Percentiles rank a stretch among this genome's conserved stretches.
These are phyloP conservation scores for Rhynchosporium secalis DNA, from an alignment of 2,329 filamentous ascomycete genomes.

Conservation along the genomic window DNA sequence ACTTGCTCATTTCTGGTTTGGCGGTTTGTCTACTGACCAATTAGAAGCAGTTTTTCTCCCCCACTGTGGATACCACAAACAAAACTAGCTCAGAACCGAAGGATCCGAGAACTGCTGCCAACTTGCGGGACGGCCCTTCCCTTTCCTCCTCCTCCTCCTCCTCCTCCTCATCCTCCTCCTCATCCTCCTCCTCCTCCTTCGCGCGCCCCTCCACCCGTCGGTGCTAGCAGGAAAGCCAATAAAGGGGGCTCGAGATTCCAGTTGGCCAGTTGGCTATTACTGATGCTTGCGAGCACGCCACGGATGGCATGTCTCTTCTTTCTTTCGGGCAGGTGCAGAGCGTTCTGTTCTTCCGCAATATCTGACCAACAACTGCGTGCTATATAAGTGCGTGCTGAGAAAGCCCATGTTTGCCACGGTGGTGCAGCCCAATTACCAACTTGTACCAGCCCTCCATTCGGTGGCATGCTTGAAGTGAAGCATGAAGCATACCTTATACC, in stretches of 20 bases:
- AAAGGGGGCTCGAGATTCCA: background rate
- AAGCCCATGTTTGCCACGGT: too few relatives aligned
- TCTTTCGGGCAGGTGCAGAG: background rate
- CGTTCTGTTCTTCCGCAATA: background rate
- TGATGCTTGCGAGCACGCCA: background rate
- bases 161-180: background rate
- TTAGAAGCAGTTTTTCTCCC: background rate
- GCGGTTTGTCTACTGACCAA: background rate
- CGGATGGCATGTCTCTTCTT: background rate
- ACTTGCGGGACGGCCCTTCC: background rate
- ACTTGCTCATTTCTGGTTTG: background rate
- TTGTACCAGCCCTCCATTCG: too few relatives aligned
- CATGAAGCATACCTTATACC: too few relatives aligned
- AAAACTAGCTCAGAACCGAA: too few relatives aligned
- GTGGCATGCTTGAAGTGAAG: too few relatives aligned
- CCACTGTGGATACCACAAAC: too few relatives aligned
- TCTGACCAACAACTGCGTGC: background rate
- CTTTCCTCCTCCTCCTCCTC: background rate
- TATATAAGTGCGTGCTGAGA: background rate
- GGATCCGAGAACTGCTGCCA: background rate
- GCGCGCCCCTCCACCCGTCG: background rate
- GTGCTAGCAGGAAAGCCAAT: background rate
- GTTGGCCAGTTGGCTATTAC: background rate
- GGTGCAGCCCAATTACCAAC: too few relatives aligned
- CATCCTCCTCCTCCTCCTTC: conserved; percentile 1